A percentile compares a stretch with the other conserved stretches of the same genome.
These are phyloP conservation scores for Leccinellum rugosiceps DNA, from an alignment of 768 basidiomycete genomes.

Conservation along the genomic window DNA sequence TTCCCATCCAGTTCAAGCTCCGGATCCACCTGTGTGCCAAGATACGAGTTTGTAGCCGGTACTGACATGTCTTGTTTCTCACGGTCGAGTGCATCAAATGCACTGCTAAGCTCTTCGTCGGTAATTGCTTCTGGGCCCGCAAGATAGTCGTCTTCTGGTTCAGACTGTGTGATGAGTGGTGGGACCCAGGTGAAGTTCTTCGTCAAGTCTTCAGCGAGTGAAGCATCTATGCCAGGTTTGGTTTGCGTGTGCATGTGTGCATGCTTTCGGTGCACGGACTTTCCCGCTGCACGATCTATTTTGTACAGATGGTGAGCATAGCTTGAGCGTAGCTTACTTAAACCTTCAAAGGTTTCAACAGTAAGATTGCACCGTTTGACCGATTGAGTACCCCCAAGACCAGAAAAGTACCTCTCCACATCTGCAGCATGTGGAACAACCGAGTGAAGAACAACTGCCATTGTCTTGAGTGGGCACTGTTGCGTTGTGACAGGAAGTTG, in stretches of 20 bases:
- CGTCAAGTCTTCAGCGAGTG: background rate
- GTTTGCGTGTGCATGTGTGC: background rate
- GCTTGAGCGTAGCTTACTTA: background rate
- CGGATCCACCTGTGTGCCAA: too few relatives aligned
- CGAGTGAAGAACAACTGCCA: slow-evolving; percentile 1
- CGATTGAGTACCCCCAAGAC: background rate
- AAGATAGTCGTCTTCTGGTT: background rate
- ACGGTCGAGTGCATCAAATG: background rate
- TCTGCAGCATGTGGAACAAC: background rate
- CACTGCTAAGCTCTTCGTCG: background rate
- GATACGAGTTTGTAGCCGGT: too few relatives aligned
- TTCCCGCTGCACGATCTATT: background rate
- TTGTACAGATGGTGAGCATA: background rate
- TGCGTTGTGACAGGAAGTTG: slow-evolving; percentile 8
- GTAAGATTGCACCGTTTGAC: background rate
- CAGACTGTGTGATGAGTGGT: background rate
- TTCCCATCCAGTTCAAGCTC: too few relatives aligned
- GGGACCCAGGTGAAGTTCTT: background rate
- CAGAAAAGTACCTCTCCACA: background rate
- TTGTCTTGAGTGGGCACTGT: slow-evolving; percentile 3
- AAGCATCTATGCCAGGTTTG: background rate
- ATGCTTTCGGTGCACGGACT: background rate
- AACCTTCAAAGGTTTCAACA: background rate
- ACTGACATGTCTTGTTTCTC: too few relatives aligned
- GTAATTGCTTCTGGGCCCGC: background rate